Evolutionary conservation across 495 filamentous ascomycete genomes (phyloP), one percentile per base, ranked within the genome.

Genomic region (Ascobolus immersus): DNA sequence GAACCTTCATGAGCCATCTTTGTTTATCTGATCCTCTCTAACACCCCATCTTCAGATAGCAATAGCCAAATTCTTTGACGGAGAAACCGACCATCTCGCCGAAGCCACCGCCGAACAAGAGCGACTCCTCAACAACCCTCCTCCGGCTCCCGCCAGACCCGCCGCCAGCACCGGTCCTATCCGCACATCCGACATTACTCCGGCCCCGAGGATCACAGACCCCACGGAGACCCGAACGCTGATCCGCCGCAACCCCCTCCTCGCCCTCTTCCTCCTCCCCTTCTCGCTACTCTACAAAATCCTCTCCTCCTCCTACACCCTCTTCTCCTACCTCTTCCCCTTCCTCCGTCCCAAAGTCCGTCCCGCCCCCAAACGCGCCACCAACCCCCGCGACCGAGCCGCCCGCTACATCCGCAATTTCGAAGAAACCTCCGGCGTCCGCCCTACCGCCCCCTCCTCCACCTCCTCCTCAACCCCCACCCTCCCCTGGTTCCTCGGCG

Each of bases 11-110:
- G 34, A 33, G 35, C 17, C 15, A 15, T 22, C n/a, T n/a, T n/a
- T n/a, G n/a, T n/a, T n/a, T n/a, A n/a, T n/a, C n/a, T n/a, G n/a
- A n/a, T n/a, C n/a, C n/a, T n/a, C n/a, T n/a, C n/a, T n/a, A n/a
- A n/a, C n/a, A n/a, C n/a, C n/a, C n/a, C n/a, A n/a, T n/a, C 17
- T 13, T 8, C 49, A 96, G 74, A 89, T 94, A 40, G 86, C 86
- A 21, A 77, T 96, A 32, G 65, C 86, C 32, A 84, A 84, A 46
- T 94, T 94, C 66, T 96, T 93, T 49, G 86, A 94, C 50, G 86
- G 89, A 32, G 89, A 94, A 54, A 67, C 72, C 4, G 77, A 91
- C 47, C 72, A 67, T 4, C 57, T 84, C 4, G 77, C 77, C 41
- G 76, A 79, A 55, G 72, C 77, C 38, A 58, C 71, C 33, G 65